Percentiles rank a stretch among this genome's conserved stretches.
Conservation (phyloP, 345 rosid species). For the Erucastrum elatum region DNA sequence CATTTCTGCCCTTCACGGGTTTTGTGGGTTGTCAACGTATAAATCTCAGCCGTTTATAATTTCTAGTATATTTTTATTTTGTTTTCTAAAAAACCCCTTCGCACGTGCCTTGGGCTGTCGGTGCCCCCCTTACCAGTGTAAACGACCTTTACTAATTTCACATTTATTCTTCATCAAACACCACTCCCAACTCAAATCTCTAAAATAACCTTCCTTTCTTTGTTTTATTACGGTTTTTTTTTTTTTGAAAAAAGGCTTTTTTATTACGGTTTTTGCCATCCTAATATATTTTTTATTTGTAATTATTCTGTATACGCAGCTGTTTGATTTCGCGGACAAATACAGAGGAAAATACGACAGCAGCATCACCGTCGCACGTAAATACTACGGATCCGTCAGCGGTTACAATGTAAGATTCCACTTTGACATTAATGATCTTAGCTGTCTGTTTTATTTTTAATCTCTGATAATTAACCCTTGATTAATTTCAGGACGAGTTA, state of each 20-base stretch:
- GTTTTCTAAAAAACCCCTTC: not conserved
- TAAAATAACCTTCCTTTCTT: not conserved
- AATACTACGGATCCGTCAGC: slow-evolving; percentile 81
- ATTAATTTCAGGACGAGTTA: slow-evolving; percentile 69
- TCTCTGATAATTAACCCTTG: not conserved
- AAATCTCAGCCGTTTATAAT: not conserved
- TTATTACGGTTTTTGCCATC: slow-evolving; percentile 27
- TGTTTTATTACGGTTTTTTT: slow-evolving; percentile 8
- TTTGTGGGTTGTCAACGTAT: slow-evolving; percentile 9
- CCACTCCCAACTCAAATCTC: not conserved
- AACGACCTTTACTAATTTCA: not conserved
- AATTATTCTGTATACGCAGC: slow-evolving; percentile 42
- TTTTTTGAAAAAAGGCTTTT: no score
- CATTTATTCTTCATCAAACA: not conserved
- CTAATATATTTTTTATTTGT: not conserved
- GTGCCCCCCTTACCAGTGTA: slow-evolving; percentile 28
- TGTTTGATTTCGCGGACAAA: slow-evolving; percentile 92
- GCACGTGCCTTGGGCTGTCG: slow-evolving; percentile 37
- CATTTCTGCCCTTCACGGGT: slow-evolving; percentile 47
- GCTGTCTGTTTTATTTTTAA: not conserved
- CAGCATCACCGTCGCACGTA: slow-evolving; percentile 80
- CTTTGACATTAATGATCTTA: not conserved
- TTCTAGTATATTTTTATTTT: not conserved
- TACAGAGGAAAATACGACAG: slow-evolving; percentile 96
- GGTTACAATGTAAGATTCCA: slow-evolving; percentile 72